A percentile compares a stretch with the other conserved stretches of the same genome.
These are phyloP conservation scores for Solanum rostratum DNA, from an alignment of 257 asterid genomes.

Conservation along the genomic window DNA sequence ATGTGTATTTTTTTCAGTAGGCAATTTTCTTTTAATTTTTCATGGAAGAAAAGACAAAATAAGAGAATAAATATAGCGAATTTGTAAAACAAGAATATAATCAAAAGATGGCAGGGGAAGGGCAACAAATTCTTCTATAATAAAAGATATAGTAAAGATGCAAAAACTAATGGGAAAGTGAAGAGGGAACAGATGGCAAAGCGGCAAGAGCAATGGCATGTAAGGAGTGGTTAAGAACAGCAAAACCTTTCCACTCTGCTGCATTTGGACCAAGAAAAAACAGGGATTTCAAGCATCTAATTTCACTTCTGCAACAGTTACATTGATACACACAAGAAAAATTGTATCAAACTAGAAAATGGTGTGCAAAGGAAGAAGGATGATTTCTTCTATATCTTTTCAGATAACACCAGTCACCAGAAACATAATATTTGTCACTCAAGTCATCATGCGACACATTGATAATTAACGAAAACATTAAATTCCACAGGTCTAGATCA, in stretches of 20 bases:
- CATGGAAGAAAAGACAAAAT: not conserved
- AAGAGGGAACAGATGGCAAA: not conserved
- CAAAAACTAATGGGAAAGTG: not conserved
- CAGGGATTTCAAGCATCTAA: not conserved
- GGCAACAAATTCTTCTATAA: not conserved
- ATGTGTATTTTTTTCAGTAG: not conserved
- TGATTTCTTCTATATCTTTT: not conserved
- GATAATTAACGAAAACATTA: not conserved
- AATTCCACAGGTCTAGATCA: not conserved
- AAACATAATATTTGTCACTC: not conserved
- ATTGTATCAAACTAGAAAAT: not conserved
- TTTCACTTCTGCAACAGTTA: not conserved
- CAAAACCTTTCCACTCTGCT: not conserved
- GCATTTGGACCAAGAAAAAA: not conserved
- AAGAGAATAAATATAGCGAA: not conserved
- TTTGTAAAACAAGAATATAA: not conserved
- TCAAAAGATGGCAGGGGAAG: not conserved
- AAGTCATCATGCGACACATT: not conserved
- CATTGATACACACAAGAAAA: not conserved
- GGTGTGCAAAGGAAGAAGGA: not conserved
- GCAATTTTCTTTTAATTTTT: not conserved
- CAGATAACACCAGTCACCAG: not conserved
- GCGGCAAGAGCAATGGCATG: not conserved
- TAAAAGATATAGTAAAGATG: not conserved
- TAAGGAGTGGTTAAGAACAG: not conserved